phyloP scores from a whole-genome alignment of 257 asterid genomes.

The Nicotiana attenuata region DNA sequence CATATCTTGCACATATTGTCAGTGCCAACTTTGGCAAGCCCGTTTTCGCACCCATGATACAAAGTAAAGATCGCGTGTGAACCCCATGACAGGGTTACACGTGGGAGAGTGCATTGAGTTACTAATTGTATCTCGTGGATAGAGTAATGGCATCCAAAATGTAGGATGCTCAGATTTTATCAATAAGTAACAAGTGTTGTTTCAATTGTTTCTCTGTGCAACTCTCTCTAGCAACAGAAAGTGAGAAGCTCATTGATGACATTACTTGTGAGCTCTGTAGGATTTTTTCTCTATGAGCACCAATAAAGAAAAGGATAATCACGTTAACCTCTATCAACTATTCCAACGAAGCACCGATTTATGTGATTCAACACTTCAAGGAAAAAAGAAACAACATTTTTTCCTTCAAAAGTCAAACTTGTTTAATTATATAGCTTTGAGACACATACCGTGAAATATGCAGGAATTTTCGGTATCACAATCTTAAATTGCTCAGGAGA shows the following conservation, averaged over 20 bases:
- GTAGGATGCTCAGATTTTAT: too few species aligned
- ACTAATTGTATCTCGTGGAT: neutral
- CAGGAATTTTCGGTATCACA: conserved; percentile 87
- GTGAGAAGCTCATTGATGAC: neutral
- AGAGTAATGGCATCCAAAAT: too few species aligned
- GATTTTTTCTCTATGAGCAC: neutral
- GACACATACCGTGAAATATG: conserved; percentile 82
- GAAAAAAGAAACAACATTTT: neutral
- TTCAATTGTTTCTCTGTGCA: neutral
- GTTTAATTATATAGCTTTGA: neutral
- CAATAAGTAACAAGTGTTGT: neutral
- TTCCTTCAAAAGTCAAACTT: neutral
- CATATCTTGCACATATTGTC: neutral
- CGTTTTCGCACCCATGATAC: neutral
- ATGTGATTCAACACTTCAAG: neutral
- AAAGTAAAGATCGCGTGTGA: neutral
- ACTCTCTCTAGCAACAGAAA: neutral
- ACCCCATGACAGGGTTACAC: neutral
- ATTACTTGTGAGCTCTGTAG: neutral
- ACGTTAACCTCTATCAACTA: neutral
- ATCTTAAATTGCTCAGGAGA: conserved; percentile 84
- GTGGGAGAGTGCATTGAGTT: neutral
- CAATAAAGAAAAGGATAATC: neutral
- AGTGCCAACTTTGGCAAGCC: neutral
- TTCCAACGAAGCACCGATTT: neutral